Evolutionary conservation across 441 rosid species (phyloP), one percentile per base, ranked within the genome.

Genomic region (Adansonia gregorii): DNA sequence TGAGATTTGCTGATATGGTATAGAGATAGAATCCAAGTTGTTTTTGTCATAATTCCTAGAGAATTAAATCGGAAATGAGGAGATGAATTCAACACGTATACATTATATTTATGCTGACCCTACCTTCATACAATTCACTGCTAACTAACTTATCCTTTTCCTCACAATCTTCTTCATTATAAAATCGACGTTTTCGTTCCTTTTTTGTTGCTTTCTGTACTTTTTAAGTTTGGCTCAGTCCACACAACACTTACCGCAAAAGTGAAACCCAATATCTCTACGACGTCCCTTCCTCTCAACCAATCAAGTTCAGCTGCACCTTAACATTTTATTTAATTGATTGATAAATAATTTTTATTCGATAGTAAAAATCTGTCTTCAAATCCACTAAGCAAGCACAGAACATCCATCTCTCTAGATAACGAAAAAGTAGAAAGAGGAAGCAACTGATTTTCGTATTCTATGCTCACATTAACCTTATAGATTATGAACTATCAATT

Each of bases 91-190:
- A 60, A 60, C 65, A 60, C 65, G 39, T 24, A 60, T 59, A 8
- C 15, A 12, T 22, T 10, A 35, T 59, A 59, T 20, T 60, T 60
- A 60, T 60, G 65, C 15, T 27, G 65, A 60, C 65, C 65, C 65
- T 60, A 60, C 65, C 65, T 22, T 35, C 39, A 60, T 60, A 22
- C 65, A 60, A 2, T 59, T 59, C 64, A 59, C 31, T 59, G 64
- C 12, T 9, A 19, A 3, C 61, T 56, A 56, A 56, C 61, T 17
- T 17, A 56, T 60, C 65, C 7, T 17, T 60, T 58, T 58, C 63
- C 31, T 58, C 63, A 9, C 9, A 20, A 20, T 58, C 31, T 58
- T 7, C 63, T 58, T 58, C 63, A 2, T 58, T 4, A 19, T 58
- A 3, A 54, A 56, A 17, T 56, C 11, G 9, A 56, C 61, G 22